Evolutionary conservation across 2,329 filamentous ascomycete species (phyloP).

Genomic region (Apiospora sp.): DNA sequence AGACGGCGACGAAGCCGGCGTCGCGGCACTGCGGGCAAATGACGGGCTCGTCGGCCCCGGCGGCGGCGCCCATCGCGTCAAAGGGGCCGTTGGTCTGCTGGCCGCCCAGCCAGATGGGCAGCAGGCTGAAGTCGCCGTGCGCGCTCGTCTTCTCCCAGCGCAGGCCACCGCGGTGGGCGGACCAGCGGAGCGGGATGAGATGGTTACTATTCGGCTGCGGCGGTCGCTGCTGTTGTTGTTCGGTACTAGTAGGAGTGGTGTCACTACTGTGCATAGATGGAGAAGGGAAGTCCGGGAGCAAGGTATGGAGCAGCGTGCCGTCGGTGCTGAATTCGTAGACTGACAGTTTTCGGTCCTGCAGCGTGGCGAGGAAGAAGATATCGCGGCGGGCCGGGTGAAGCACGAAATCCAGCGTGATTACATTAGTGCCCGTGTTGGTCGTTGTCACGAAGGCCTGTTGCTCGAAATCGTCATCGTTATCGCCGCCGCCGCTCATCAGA

Average conservation of each 20-base stretch:
- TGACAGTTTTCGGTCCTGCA: constrained; percentile 33
- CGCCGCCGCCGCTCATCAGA: constrained; percentile 17
- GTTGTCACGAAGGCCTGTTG: constrained; percentile 33
- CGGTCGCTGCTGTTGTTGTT: constrained; percentile 27
- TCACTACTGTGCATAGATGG: constrained; percentile 13
- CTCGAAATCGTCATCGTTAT: constrained; percentile 26
- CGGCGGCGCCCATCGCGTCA: constrained; percentile 24
- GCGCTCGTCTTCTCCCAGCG: constrained; percentile 42
- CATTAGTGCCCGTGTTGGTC: constrained; percentile 20
- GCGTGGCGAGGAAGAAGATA: constrained; percentile 39
- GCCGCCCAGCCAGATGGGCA: constrained; percentile 35
- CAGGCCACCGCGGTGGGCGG: constrained; percentile 30
- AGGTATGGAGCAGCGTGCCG: constrained; percentile 24
- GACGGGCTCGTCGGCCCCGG: neutral
- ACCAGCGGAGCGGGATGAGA: constrained; percentile 4
- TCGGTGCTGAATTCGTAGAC: constrained; percentile 37
- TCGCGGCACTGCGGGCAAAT: constrained; percentile 26
- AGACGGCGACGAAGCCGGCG: constrained; percentile 35
- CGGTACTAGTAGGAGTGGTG: neutral
- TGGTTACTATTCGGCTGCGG: neutral
- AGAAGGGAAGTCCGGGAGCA: constrained; percentile 34
- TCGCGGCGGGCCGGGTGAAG: constrained; percentile 35
- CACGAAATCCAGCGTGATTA: constrained; percentile 41
- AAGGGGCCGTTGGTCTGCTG: constrained; percentile 21
- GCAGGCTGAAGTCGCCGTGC: constrained; percentile 41